A percentile compares a stretch with the other conserved stretches of the same genome.
Evolutionary conservation across 768 basidiomycete species (phyloP).

Genomic region (Termitomyces sp.): DNA sequence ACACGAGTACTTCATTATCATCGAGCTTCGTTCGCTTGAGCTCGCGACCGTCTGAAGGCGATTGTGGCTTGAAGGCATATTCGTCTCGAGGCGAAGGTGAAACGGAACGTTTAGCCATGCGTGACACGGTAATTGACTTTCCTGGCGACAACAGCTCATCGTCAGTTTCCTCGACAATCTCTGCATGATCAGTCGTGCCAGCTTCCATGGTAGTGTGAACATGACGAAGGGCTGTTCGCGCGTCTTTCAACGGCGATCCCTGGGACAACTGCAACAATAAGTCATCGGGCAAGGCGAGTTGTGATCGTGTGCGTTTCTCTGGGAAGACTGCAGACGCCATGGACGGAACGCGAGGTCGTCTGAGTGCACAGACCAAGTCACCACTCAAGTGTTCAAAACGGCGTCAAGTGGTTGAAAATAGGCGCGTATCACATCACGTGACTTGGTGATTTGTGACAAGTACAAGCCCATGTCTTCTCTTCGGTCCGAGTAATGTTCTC

Average conservation of each 20-base stretch:
- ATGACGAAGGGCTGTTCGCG: slow-evolving; percentile 29
- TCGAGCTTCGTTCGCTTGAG: slow-evolving; percentile 33
- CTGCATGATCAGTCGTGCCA: neutral
- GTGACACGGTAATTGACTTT: slow-evolving; percentile 19
- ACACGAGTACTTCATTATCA: slow-evolving; percentile 1
- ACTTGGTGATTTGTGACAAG: neutral
- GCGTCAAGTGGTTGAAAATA: slow-evolving; percentile 18
- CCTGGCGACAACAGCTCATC: slow-evolving; percentile 43
- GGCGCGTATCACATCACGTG: slow-evolving; percentile 28
- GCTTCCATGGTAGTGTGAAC: slow-evolving; percentile 4
- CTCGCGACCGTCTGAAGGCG: slow-evolving; percentile 23
- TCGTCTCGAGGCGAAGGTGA: slow-evolving; percentile 29
- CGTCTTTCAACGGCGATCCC: slow-evolving; percentile 49
- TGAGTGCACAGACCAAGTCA: neutral
- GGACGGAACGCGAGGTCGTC: neutral
- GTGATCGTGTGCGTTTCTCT: slow-evolving; percentile 45
- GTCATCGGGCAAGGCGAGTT: slow-evolving; percentile 39
- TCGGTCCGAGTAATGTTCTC: slow-evolving; percentile 8
- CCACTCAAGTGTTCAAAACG: neutral
- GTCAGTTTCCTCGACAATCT: slow-evolving; percentile 28
- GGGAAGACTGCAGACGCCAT: slow-evolving; percentile 14
- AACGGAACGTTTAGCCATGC: slow-evolving; percentile 32
- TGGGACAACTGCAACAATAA: slow-evolving; percentile 36
- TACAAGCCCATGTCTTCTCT: slow-evolving; percentile 6
- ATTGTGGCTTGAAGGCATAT: slow-evolving; percentile 17